Conservation (phyloP, 208 protist species). For the Crithidia thermophila region DNA sequence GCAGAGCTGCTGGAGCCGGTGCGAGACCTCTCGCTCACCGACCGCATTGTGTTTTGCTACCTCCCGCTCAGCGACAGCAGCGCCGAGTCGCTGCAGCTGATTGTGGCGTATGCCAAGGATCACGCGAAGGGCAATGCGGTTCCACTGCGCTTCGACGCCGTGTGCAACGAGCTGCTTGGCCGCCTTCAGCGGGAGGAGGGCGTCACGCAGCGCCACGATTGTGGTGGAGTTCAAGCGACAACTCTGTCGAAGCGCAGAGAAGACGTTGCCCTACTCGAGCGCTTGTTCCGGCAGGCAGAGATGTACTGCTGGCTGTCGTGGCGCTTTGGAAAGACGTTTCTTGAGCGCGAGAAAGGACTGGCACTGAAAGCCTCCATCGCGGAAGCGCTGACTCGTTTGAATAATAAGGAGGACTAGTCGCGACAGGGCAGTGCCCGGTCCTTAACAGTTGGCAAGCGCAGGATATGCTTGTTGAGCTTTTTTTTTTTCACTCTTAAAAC, state of each 20-base stretch:
- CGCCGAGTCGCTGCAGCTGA: slow-evolving; percentile 43
- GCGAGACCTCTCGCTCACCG: slow-evolving; percentile 40
- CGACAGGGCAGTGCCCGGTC: too few relatives aligned
- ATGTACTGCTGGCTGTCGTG: slow-evolving; percentile 90
- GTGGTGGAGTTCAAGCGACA: background rate
- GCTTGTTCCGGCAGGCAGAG: slow-evolving; percentile 62
- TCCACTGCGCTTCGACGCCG: slow-evolving; percentile 45
- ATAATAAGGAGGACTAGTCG: too few relatives aligned
- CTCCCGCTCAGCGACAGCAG: slow-evolving; percentile 67
- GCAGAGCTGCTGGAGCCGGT: slow-evolving; percentile 63
- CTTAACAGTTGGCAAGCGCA: too few relatives aligned
- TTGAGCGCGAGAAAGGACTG: slow-evolving; percentile 47
- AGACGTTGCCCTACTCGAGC: slow-evolving; percentile 36
- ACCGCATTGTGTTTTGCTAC: slow-evolving; percentile 83
- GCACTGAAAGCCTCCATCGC: slow-evolving; percentile 43
- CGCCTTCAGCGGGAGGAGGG: background rate
- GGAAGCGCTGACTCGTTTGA: slow-evolving; percentile 35
- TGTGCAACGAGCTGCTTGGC: slow-evolving; percentile 22
- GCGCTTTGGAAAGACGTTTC: slow-evolving; percentile 81
- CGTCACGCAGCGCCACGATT: too few relatives aligned
- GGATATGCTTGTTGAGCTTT: background rate
- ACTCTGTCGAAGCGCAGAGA: background rate
- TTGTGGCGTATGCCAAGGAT: slow-evolving; percentile 54
- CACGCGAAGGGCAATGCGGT: slow-evolving; percentile 49
- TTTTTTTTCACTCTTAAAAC: background rate